Base-by-base conservation (phyloP, 192 early-diverging fungal species). In the Podila horticola region DNA sequence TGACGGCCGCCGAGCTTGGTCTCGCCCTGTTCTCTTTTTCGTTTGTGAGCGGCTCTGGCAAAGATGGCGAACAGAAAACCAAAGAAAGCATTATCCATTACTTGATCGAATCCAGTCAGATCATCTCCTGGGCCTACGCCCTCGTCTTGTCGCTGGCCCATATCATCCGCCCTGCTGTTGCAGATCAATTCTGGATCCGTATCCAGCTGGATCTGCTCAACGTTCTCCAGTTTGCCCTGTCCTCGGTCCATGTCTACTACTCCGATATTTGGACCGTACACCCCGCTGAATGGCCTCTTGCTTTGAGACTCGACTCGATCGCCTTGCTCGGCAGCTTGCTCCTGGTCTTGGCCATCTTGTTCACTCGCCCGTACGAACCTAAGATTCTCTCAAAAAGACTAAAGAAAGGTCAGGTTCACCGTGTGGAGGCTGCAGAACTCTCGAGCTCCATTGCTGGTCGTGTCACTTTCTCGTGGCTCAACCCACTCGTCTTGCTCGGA, bases 401-500 rank as follows among this genome's bases (percentile, higher is more conserved):
- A 11, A 49, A 51, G 55, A 38, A 61, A 49, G 69, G 65, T 11
- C 66, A 75, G 29, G 36, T 72, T 5, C 10, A 26, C n/a, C 57
- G 75, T 7, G 61, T 63, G 0, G 28, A 64, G 12, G 58, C 69
- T 1, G 28, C 22, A 8, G 75, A 79, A 38, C 67, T 52, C 30
- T 10, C 69, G 8, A 71, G 70, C 7, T 77, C 79, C 5, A 17
- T 85, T n/a, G 82, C 82, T 52, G 64, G 63, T 1, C 71, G 71
- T 31, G 24, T 76, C 28, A 49, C 63, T 3, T 85, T 82, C 49
- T 73, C 79, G 1, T 85, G 84, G 84, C n/a, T 85, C 6, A 74
- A 77, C 51, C 58, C 84, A 2, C 55, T 85, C 58, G 55, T 85
- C 9, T 66, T 74, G 26, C 73, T 85, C 10, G 93, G 94, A 12